Evolutionary conservation across 805 yeast species (phyloP), one percentile per base, ranked within the genome.

Genomic region (Metschnikowia bowlesiae): DNA sequence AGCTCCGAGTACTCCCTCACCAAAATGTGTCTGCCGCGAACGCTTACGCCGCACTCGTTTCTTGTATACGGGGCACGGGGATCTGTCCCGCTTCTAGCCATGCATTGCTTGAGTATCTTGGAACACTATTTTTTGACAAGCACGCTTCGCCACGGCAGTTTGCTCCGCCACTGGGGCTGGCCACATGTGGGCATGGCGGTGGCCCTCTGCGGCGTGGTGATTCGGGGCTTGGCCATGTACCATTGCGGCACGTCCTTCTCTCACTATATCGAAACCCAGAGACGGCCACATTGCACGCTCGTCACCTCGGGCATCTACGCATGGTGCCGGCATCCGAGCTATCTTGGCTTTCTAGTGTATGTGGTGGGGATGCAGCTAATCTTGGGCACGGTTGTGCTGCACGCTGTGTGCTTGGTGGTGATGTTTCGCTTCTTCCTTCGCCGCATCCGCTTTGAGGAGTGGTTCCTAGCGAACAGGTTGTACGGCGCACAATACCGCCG

Each of bases 391-490:
- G 48, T 50, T 35, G 29, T 62, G 10, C 55, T 61, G 32, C 42
- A 62, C 30, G 48, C 58, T 3, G 46, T 51, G 10, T 53, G 61
- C 38, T 11, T 59, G 26, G 48, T 49, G 6, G 52, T 66, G 7
- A 53, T 71, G 29, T 41, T 49, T 10, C 43, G 46, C 35, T 71
- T 72, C 49, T 71, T 72, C 47, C 49, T 49, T 9, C 50, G 52
- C 16, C 54, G 76, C 22, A 70, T 72, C 18, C 53, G 54, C 44
- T 63, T 66, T 50, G 76, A 72, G 58, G 76, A 72, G 58, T 60
- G 62, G 56, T 62, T 59, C 39, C 54, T 72, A 39, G 53, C 58
- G 10, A 39, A 61, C 30, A 54, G 62, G 13, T 47, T 61, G 32
- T 68, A 62, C 51, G 72, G 72, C 2, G 58, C 54, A 4, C 58